Percentiles rank a stretch among this genome's conserved stretches.
These are phyloP conservation scores for Globisporangium iwayamae DNA, from an alignment of 352 stramenopile species.

Conservation along the genomic window DNA sequence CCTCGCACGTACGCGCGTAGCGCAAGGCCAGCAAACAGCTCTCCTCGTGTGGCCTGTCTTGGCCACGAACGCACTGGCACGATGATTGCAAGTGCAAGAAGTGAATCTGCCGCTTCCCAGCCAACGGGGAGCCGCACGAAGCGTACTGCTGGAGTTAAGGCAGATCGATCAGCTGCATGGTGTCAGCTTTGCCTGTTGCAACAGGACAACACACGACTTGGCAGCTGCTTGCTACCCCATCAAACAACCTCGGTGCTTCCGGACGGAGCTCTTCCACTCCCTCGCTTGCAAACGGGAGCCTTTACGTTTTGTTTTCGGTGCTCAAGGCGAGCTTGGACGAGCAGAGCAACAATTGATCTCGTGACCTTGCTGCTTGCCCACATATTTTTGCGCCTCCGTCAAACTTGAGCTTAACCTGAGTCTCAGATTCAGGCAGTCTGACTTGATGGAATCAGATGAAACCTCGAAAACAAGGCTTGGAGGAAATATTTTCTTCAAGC, in stretches of 20 bases:
- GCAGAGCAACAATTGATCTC: no score
- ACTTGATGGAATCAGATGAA: not conserved
- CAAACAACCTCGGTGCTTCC: not conserved
- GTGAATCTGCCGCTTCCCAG: not conserved
- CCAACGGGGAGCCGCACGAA: no score
- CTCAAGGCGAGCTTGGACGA: no score
- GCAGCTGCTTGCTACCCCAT: not conserved
- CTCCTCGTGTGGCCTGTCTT: not conserved
- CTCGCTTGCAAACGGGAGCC: no score
- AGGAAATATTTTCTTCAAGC: not conserved
- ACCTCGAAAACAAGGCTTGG: not conserved
- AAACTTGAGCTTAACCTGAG: no score
- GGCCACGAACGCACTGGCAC: not conserved
- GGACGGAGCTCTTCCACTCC: no score
- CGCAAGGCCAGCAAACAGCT: slow-evolving; percentile 6
- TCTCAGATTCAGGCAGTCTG: not conserved
- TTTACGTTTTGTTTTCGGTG: no score
- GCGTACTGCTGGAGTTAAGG: not conserved
- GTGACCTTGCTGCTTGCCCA: no score
- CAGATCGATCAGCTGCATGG: not conserved
- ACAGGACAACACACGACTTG: not conserved
- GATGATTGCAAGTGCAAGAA: not conserved
- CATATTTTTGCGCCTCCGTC: no score
- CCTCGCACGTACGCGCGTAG: not conserved
- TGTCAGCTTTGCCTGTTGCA: not conserved